Evolutionary conservation across 768 basidiomycete species (phyloP).

Genomic region (Asterophora parasitica): DNA sequence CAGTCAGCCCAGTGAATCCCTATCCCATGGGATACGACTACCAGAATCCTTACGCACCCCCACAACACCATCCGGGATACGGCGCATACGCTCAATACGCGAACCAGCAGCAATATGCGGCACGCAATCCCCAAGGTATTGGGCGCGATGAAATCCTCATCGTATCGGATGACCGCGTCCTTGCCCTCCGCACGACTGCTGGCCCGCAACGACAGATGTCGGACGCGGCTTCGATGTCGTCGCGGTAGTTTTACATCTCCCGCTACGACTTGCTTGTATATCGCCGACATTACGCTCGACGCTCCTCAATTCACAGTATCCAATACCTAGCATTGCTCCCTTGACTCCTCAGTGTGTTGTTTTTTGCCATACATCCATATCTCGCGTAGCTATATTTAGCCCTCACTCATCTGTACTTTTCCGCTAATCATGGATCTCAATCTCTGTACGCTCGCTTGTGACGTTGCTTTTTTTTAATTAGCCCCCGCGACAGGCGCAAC

Average conservation of each 20-base stretch:
- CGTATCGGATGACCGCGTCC: conserved; percentile 83
- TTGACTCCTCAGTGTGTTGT: not conserved
- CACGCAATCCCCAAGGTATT: conserved; percentile 43
- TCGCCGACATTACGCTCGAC: not conserved
- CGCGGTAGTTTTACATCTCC: conserved; percentile 31
- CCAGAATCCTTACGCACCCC: conserved; percentile 27
- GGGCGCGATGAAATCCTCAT: conserved; percentile 84
- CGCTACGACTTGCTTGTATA: not conserved
- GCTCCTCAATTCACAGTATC: conserved; percentile 8
- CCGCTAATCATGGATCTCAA: conserved; percentile 8
- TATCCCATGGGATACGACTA: conserved; percentile 23
- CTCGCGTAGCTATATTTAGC: conserved; percentile 6
- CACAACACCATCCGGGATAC: conserved; percentile 22
- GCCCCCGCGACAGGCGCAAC: too few relatives aligned
- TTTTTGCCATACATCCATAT: conserved; percentile 2
- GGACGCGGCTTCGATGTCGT: conserved; percentile 41
- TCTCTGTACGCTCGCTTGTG: not conserved
- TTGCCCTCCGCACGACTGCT: conserved; percentile 56
- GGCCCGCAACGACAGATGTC: conserved; percentile 34
- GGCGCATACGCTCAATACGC: conserved; percentile 30
- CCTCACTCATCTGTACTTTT: conserved; percentile 10
- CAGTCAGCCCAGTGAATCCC: conserved; percentile 35
- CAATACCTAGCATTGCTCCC: conserved; percentile 9
- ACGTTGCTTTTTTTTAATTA: too few relatives aligned
- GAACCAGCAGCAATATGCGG: conserved; percentile 32